Conservation (phyloP, 192 early-diverging fungal species). For the Umbelopsis isabellina region DNA sequence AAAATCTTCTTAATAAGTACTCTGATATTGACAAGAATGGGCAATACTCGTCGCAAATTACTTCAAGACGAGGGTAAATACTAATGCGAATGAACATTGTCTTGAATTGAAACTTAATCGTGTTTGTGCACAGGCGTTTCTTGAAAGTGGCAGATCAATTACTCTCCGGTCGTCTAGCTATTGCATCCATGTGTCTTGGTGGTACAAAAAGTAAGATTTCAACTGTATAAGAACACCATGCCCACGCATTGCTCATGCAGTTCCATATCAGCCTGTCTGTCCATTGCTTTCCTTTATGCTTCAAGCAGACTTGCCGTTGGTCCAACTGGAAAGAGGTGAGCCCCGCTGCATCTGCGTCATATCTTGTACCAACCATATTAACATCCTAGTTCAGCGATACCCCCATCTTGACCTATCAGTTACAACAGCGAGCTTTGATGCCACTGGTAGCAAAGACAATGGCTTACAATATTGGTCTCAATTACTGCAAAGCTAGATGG, state of each 20-base stretch:
- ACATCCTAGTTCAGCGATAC: conserved; percentile 51
- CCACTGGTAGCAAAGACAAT: conserved; percentile 68
- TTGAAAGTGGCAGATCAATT: conserved; percentile 80
- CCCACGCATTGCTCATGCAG: neutral
- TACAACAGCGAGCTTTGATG: conserved; percentile 75
- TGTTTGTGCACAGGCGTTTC: conserved; percentile 55
- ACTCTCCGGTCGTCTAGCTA: conserved; percentile 70
- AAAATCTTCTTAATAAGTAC: conserved; percentile 72
- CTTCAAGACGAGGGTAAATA: conserved; percentile 52
- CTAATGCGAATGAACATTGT: neutral
- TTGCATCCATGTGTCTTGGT: conserved; percentile 67
- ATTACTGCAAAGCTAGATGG: conserved; percentile 76
- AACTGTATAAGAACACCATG: neutral
- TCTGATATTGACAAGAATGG: conserved; percentile 60
- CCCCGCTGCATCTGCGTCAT: too few species aligned
- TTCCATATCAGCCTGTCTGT: conserved; percentile 37
- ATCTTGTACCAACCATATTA: neutral
- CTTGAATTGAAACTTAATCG: neutral
- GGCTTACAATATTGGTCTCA: conserved; percentile 75
- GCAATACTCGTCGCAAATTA: conserved; percentile 57
- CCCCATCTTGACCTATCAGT: conserved; percentile 75
- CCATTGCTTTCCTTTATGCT: conserved; percentile 76
- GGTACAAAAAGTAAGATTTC: conserved; percentile 61
- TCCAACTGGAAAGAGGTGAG: conserved; percentile 69
- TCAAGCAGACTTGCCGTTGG: conserved; percentile 71